Base-by-base conservation (phyloP, 2,329 filamentous ascomycete genomes). In the Stagonosporopsis vannaccii region DNA sequence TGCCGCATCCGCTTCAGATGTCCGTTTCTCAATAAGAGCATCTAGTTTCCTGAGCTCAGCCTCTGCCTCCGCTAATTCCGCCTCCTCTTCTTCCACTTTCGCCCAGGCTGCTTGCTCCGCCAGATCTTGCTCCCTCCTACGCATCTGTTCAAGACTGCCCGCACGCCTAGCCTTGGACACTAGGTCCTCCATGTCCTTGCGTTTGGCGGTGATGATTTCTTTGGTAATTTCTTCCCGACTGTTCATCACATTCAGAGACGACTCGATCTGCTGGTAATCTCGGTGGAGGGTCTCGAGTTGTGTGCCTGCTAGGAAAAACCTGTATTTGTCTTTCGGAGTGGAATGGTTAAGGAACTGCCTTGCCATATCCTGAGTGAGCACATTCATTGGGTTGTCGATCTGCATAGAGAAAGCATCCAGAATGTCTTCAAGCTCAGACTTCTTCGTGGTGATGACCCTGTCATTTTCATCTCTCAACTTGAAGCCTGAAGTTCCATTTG, bases 361-460 rank as follows among this genome's bases (percentile, higher is more conserved):
- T 11, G 95, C 95, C 76, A 93, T 92, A 72, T 99, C 95, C 75
- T 99, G 95, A 0, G 93, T 97, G 17, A 99, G 82, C 6, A 98
- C 90, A 57, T 96, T 98, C 80, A 99, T 88, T 0, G 95, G 95
- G 66, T 99, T 99, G 71, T 98, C 94, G 54, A 99, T 92, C 74
- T 98, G 94, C 37, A 99, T 81, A 37, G 90, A 91, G 73, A 92
- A 98, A 73, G 91, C 96, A 74, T 99, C 95, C 37, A 92, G 88
- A 43, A 99, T 94, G 63, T 97, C 91, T 63, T 97, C 93, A 8
- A 99, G 84, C 63, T 97, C 94, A 8, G 85, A 82, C 72, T 91
- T 95, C 76, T 92, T 96, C 8, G 84, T 91, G 0, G 92, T 96
- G 43, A 97, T 84, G 22, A 88, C 81, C 51, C 85, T 86, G 20